Base-by-base conservation (phyloP, 345 rosid species). In the Erysimum cheiranthoides region DNA sequence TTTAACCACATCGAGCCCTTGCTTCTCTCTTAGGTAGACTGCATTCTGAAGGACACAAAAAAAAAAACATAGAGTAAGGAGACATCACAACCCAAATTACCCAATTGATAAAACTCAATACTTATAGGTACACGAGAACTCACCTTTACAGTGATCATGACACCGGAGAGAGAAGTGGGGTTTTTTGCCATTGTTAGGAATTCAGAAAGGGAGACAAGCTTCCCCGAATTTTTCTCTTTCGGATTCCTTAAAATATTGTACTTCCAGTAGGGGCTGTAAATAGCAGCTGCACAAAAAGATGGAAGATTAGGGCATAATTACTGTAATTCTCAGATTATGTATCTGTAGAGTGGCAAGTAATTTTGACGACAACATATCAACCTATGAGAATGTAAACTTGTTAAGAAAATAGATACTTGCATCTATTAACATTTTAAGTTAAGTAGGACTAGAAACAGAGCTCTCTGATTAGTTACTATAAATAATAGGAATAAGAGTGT, bases 81-180 rank as follows among this genome's bases (percentile, higher is more conserved):
- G 34, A 34, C 5, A n/a, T 47, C 7, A 39, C 21, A 2, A n/a
- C n/a, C n/a, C n/a, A n/a, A n/a, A n/a, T n/a, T n/a, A 31, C 54
- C 12, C 1, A 2, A 14, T 46, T 8, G 10, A 5, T 16, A 51
- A 27, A 50, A 11, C 40, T 5, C 4, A 30, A 51, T 56, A 31
- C 12, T 58, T n/a, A 21, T 21, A 21, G 25, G 25, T 73, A 21
- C 21, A 43, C 21, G 3, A 84, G 53, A 76, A 76, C 86, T 70
- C 61, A 91, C 98, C 97, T 90, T 94, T 70, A 93, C 84, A 79
- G 79, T 71, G 71, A 93, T 86, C 81, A 89, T 79, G 77, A 89
- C 82, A 40, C 96, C 89, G 1, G 84, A 72, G 62, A 93, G 81
- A 53, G 97, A 81, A 78, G 62, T 81, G 12, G 85, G 27, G 14